Evolutionary conservation across 2,329 filamentous ascomycete genomes (phyloP).

Genomic region (Didymella pinodella): DNA sequence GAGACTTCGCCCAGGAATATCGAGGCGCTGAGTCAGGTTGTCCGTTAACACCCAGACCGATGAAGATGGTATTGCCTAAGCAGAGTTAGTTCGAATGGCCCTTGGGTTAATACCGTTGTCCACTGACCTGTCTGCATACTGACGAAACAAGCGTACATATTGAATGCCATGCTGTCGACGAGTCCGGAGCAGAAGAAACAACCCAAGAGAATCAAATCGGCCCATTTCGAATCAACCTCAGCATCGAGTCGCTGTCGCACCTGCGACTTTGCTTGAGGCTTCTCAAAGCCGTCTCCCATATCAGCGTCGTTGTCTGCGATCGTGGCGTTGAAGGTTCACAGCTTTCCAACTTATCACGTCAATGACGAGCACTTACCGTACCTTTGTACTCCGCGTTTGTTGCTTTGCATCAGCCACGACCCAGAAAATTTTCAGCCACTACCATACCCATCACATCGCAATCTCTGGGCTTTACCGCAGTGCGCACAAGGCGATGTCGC

Average conservation of each 20-base stretch:
- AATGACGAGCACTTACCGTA: neutral
- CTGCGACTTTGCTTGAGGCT: conserved; percentile 12
- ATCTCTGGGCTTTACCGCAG: neutral
- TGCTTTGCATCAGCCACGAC: conserved; percentile 16
- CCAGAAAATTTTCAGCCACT: conserved; percentile 21
- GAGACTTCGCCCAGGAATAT: conserved; percentile 35
- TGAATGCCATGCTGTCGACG: conserved; percentile 58
- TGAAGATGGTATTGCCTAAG: conserved; percentile 68
- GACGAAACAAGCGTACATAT: conserved; percentile 60
- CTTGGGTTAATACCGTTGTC: neutral
- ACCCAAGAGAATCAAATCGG: conserved; percentile 48
- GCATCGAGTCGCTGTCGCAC: conserved; percentile 20
- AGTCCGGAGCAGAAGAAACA: conserved; percentile 59
- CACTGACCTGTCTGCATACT: conserved; percentile 61
- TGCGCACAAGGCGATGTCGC: conserved; percentile 17
- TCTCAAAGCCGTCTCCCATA: conserved; percentile 6
- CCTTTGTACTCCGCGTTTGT: conserved; percentile 11
- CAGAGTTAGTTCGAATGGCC: conserved; percentile 17
- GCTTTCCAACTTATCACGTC: neutral
- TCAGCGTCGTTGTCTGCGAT: conserved; percentile 4
- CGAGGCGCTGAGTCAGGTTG: conserved; percentile 58
- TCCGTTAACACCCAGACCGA: conserved; percentile 65
- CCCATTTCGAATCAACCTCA: conserved; percentile 25
- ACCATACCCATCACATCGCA: neutral
- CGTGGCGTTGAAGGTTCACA: neutral